A percentile compares a stretch with the other conserved stretches of the same genome.
These are phyloP conservation scores for Ustulina deusta DNA, from an alignment of 2,329 filamentous ascomycete species.

Conservation along the genomic window DNA sequence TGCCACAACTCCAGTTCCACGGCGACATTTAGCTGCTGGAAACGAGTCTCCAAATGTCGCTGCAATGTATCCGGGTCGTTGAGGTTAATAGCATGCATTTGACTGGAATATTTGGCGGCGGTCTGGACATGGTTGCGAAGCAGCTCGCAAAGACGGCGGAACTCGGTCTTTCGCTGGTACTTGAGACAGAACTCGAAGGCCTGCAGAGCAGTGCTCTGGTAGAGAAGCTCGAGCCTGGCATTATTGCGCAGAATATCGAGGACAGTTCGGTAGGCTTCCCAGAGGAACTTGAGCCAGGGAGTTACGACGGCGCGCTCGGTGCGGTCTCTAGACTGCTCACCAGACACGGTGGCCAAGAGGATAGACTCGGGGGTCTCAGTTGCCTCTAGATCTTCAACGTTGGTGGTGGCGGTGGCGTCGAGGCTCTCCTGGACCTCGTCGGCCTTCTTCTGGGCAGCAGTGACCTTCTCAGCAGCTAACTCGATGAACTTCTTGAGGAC, in stretches of 20 bases:
- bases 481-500: conserved; percentile 99
- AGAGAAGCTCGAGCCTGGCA: conserved; percentile 95
- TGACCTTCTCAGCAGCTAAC: conserved; percentile 95
- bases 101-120: conserved; percentile 97
- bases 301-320: conserved; percentile 98
- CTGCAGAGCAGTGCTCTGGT: conserved; percentile 97
- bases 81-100: conserved; percentile 99
- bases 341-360: conserved; percentile 95
- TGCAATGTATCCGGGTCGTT: conserved; percentile 98
- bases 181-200: conserved; percentile 99
- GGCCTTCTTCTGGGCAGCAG: conserved; percentile 93
- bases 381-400: conserved; percentile 94
- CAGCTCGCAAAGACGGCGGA: conserved; percentile 96
- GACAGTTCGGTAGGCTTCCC: conserved; percentile 99
- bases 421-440: conserved; percentile 92
- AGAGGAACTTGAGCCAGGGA: conserved; percentile 98
- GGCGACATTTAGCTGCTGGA: conserved; percentile 97
- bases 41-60: conserved; percentile 96
- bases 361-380: conserved; percentile 98
- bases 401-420: conserved; percentile 79
- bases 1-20: conserved; percentile 99
- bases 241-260: conserved; percentile 99
- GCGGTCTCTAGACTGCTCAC: conserved; percentile 95
- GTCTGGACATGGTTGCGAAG: conserved; percentile 99
- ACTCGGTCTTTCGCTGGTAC: conserved; percentile 98